Evolutionary conservation across 2,329 filamentous ascomycete genomes (phyloP), one percentile per base, ranked within the genome.

Genomic region (Ophiosphaerella herpotricha): DNA sequence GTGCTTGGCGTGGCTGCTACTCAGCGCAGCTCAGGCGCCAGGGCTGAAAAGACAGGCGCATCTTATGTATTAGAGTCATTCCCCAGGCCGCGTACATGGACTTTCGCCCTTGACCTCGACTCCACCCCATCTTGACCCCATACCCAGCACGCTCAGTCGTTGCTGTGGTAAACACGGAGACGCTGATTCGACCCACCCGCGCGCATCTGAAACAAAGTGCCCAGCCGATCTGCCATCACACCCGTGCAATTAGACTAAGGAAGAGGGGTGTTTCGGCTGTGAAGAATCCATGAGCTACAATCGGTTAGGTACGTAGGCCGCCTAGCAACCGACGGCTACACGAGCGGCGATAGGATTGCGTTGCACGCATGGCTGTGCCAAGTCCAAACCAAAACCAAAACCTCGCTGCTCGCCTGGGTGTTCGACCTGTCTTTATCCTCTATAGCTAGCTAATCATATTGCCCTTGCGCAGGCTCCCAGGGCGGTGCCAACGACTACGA

Each of bases 201-300:
- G 63, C 64, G 32, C 46, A 64, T 43, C 62, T 63, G 66, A 70
- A 70, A 70, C 68, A 44, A 43, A 32, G 37, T 23, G 18, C 47
- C 58, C 58, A 56, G 60, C 52, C 58, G 50, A 52, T 50, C 57
- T 36, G 60, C 58, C 65, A 61, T 44, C 64, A 60, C 44, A 14
- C 12, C 24, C 39, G 14, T 21, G 26, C 12, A n/a, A 18, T 13
- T 24, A 26, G 9, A 29, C 26, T 29, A 29, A 29, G 2, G 7
- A 8, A 39, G 55, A 50, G 33, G 24, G 37, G 38, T 50, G 42
- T 37, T 18, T 11, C 26, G 44, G 13, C 36, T 40, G 34, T 9
- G 48, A 29, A 43, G 48, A 39, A 48, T 51, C 38, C 50, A 71
- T 73, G 70, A 66, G 68, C 51, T 73, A 73, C 59, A 71, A 73